These are phyloP conservation scores for Globisporangium ultimum DNA, from an alignment of 352 stramenopile species.

Conservation along the genomic window DNA sequence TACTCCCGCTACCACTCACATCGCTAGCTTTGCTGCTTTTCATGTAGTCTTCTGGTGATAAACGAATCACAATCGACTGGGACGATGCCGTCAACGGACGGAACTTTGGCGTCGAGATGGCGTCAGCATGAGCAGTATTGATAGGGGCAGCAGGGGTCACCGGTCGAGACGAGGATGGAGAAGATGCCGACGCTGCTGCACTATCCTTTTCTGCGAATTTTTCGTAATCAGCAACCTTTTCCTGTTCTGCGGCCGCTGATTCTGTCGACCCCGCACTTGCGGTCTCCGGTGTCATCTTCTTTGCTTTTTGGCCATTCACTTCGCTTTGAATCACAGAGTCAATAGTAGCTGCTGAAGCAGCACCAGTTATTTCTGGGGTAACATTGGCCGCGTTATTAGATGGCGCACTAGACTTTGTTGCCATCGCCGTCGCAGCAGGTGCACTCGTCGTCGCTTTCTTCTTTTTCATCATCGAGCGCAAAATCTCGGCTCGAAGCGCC, in stretches of 20 bases:
- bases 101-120: constrained; percentile 27
- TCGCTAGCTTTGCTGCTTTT: constrained; percentile 18
- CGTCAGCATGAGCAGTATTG: background rate
- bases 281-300: too few relatives aligned
- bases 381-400: background rate
- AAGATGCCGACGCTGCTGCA: background rate
- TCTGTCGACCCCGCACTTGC: background rate
- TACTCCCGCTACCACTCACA: background rate
- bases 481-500: constrained; percentile 39
- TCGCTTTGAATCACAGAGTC: too few relatives aligned
- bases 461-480: constrained; percentile 43
- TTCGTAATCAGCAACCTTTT: background rate
- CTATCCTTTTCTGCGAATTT: background rate
- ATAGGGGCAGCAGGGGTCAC: background rate
- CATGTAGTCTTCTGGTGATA: constrained; percentile 49
- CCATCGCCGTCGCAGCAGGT: background rate
- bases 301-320: too few relatives aligned
- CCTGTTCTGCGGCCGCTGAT: background rate
- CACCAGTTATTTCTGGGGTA: background rate
- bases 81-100: constrained; percentile 58
- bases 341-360: background rate
- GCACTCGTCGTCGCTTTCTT: constrained; percentile 5
- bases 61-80: constrained; percentile 67
- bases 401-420: too few relatives aligned
- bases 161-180: background rate